Evolutionary conservation across 306 rosid species (phyloP), one percentile per base, ranked within the genome.

Genomic region (Citrullus amarus): DNA sequence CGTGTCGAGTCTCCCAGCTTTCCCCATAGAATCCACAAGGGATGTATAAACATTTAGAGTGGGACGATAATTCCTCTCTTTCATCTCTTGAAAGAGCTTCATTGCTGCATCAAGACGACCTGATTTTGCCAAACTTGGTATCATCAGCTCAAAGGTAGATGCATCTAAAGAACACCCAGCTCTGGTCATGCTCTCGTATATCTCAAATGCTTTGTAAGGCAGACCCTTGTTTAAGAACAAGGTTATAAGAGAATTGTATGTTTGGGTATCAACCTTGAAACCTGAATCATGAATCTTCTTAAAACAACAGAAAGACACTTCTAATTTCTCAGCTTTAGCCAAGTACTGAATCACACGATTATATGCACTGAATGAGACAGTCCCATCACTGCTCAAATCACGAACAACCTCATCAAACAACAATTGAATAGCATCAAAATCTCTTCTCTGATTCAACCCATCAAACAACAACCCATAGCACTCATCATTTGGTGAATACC

Each of bases 1-100:
- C 30, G 84, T 79, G 54, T 94, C 98, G 84, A 94, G 87, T 81
- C 97, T 83, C 83, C 98, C 97, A 11, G 93, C 95, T 87, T 94
- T 94, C 74, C 98, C 98, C 96, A 92, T 86, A 12, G 96, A 94
- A 84, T 94, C 98, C 82, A 94, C 96, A 67, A 92, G 97, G 0
- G 96, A 89, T 4, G 87, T 76, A 82, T 89, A 94, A 50, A 89
- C 67, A 61, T 60, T 89, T 25, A 87, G 81, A 75, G 93, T 86
- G 9, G 96, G 97, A 54, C 90, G 83, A 15, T 91, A 84, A 78
- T 81, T 88, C 85, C 89, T 88, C 25, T 54, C 92, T 81, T 92
- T 95, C 97, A 91, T 88, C 85, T 88, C 95, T 81, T 88, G 88
- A 82, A 92, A 95, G 68, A 92, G 95, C 90, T 92, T 92, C 65